Evolutionary conservation across 1,284 basidiomycete genomes (phyloP), one percentile per base, ranked within the genome.

Genomic region (Lentinus polychrous): DNA sequence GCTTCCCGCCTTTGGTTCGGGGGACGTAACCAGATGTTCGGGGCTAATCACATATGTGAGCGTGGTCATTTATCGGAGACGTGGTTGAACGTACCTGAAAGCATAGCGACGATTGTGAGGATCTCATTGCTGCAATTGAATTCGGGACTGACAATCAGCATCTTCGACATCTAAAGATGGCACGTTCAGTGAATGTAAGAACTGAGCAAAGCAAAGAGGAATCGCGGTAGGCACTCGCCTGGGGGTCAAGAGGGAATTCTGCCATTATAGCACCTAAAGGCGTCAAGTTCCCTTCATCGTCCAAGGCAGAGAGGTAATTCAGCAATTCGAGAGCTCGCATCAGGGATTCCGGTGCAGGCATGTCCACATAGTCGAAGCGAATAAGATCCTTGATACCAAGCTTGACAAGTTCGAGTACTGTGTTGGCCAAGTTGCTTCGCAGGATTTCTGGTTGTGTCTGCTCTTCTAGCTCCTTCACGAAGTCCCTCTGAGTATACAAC

Each of bases 81-180:
- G 31, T 11, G 34, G 3, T 32, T 20, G 3, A 20, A 62, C 76
- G 12, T 57, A 91, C 91, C 86, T 27, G 91, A 95, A 47, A 99
- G 74, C 94, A 98, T 98, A 1, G 95, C 90, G 1, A 92, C 92
- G 49, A 99, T 92, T 0, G 89, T 93, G 49, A 99, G 69, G 46
- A 98, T 89, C 65, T 99, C 96, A 62, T 97, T 94, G 55, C 90
- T 94, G 70, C 95, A 99, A 50, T 84, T 84, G 74, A 98, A 97
- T 64, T 97, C 92, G 11, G 94, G 90, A 60, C 91, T 94, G 54
- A 85, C 81, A 53, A 98, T 93, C 49, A 99, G 79, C 82, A 96
- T 89, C 69, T 98, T 95, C 39, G 95, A 83, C 55, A 97, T 78
- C 81, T 89, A 47, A 8, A 33, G 11, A 23, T 12, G 22, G 22